Percentiles rank a stretch among this genome's conserved stretches.
Evolutionary conservation across 495 filamentous ascomycete species (phyloP).

Genomic region (Aspergillus heteromorphus): DNA sequence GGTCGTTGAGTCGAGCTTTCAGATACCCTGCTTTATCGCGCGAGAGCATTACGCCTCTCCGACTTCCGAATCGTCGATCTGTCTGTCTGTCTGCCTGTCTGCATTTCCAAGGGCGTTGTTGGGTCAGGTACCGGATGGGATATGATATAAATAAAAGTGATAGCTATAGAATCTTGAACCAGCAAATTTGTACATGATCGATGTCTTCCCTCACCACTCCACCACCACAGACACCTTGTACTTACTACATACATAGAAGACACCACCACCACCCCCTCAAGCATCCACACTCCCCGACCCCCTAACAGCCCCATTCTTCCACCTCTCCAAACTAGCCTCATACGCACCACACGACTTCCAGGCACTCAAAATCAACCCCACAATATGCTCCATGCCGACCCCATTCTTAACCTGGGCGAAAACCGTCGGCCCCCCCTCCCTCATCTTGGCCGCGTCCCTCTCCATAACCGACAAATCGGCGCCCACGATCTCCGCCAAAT

Average conservation of each 20-base stretch:
- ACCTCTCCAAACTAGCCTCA: conserved; percentile 48
- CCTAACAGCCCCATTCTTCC: conserved; percentile 46
- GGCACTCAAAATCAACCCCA: conserved; percentile 81
- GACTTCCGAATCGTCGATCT: not conserved
- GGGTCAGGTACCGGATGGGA: not conserved
- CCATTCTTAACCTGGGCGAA: conserved; percentile 96
- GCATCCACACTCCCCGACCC: conserved; percentile 39
- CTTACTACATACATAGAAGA: no score
- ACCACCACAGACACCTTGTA: no score
- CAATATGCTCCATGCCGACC: conserved; percentile 75
- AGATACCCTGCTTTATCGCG: conserved; percentile 14
- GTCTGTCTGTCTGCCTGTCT: not conserved
- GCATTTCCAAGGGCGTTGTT: conserved; percentile 16
- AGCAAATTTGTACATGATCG: not conserved
- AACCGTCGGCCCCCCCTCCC: conserved; percentile 93
- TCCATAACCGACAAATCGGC: conserved; percentile 95
- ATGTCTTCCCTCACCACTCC: no score
- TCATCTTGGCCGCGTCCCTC: conserved; percentile 87
- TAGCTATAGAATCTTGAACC: not conserved
- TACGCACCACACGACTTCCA: conserved; percentile 85
- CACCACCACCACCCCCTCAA: conserved; percentile 4
- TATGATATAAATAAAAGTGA: not conserved
- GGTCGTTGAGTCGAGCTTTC: conserved; percentile 6
- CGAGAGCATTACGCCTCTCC: not conserved
- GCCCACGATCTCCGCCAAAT: conserved; percentile 85